A percentile compares a stretch with the other conserved stretches of the same genome.
These are phyloP conservation scores for Suhomyces xylopsoci DNA, from an alignment of 805 yeast genomes.

Conservation along the genomic window DNA sequence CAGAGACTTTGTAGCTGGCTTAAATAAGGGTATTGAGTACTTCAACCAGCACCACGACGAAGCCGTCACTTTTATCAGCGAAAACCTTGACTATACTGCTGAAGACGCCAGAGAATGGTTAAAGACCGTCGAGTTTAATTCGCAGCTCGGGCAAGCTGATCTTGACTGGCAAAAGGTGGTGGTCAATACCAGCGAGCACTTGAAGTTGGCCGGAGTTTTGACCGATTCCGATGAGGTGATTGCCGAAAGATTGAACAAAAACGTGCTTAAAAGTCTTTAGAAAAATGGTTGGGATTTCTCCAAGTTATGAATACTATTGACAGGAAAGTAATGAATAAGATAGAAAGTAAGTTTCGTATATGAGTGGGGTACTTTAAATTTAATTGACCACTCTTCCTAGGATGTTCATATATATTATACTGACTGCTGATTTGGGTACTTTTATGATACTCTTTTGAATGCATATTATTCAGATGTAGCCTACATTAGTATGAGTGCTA, in stretches of 20 bases:
- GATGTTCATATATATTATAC: no score
- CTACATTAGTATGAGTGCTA: no score
- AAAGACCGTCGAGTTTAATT: conserved; percentile 66
- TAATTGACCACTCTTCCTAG: no score
- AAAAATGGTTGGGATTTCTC: no score
- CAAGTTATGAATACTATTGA: no score
- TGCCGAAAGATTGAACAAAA: conserved; percentile 24
- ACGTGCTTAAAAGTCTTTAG: conserved; percentile 1
- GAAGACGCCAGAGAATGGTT: conserved; percentile 83
- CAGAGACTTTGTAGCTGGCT: conserved; percentile 46
- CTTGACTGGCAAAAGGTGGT: conserved; percentile 52
- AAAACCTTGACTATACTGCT: conserved; percentile 68
- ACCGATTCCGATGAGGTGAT: conserved; percentile 26
- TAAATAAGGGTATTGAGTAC: conserved; percentile 66
- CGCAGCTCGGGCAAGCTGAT: conserved; percentile 32
- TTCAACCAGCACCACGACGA: conserved; percentile 61
- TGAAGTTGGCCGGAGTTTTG: conserved; percentile 63
- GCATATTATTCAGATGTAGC: no score
- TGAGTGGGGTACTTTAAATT: no score
- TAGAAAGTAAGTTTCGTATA: no score
- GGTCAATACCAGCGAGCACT: conserved; percentile 52
- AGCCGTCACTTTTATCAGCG: conserved; percentile 60
- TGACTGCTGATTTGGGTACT: no score
- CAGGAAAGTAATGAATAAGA: no score
- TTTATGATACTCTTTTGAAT: no score